Evolutionary conservation across 371 early-diverging fungal species (phyloP).

Genomic region (Apophysomyces variabilis): DNA sequence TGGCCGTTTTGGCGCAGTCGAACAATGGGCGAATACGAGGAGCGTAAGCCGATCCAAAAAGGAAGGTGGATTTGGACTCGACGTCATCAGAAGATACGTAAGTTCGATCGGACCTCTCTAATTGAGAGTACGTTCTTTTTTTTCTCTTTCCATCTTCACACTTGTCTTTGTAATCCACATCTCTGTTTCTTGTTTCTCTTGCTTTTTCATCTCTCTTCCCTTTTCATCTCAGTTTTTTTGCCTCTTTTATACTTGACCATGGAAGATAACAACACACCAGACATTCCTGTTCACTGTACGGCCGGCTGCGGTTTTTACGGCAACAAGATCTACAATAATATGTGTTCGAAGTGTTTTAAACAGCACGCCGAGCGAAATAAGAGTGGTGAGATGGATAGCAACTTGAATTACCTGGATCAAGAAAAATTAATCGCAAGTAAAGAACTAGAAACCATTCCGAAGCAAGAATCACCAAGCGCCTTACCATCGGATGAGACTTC

Average conservation of each 20-base stretch:
- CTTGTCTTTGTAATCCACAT: background rate
- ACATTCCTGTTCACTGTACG: conserved; percentile 61
- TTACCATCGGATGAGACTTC: background rate
- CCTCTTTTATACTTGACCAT: conserved; percentile 23
- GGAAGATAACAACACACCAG: conserved; percentile 62
- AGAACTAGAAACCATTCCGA: conserved; percentile 1
- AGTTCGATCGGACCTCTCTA: too few relatives aligned
- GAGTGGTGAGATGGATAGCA: conserved; percentile 5
- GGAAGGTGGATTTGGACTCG: too few relatives aligned
- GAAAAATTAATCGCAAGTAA: background rate
- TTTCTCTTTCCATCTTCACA: background rate
- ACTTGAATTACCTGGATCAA: background rate
- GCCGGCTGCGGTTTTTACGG: conserved; percentile 75
- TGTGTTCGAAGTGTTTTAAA: conserved; percentile 82
- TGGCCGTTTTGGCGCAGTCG: too few relatives aligned
- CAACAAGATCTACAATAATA: conserved; percentile 67
- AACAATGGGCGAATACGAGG: too few relatives aligned
- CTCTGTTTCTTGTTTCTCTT: background rate
- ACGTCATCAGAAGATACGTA: too few relatives aligned
- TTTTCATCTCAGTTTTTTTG: conserved; percentile 7
- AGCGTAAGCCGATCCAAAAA: too few relatives aligned
- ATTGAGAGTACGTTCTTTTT: background rate
- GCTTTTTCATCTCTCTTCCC: conserved; percentile 7
- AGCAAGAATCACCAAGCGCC: conserved; percentile 3
- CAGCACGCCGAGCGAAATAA: conserved; percentile 26